Evolutionary conservation across 352 stramenopile genomes (phyloP).

Genomic region (Globisporangium takayamanum): DNA sequence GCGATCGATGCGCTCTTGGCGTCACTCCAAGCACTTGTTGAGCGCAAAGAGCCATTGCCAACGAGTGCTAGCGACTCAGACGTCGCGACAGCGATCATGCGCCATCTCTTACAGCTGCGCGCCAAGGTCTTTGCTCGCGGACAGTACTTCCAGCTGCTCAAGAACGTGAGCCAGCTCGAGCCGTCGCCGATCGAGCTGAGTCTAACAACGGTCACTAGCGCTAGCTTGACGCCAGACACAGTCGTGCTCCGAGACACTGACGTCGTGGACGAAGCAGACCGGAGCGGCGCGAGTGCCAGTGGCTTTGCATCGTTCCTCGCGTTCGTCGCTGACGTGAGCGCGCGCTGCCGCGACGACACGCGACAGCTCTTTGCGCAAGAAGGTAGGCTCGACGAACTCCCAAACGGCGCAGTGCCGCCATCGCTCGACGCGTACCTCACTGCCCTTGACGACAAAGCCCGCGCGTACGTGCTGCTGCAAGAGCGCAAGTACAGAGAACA

Average conservation of each 20-base stretch:
- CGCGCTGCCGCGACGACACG: constrained; percentile 54
- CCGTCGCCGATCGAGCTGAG: constrained; percentile 27
- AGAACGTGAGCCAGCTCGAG: constrained; percentile 44
- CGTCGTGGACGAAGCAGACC: constrained; percentile 37
- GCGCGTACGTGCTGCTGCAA: constrained; percentile 41
- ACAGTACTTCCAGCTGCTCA: constrained; percentile 56
- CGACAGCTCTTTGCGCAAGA: constrained; percentile 46
- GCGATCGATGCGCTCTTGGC: constrained; percentile 58
- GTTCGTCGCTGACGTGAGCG: constrained; percentile 48
- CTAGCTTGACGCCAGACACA: background rate
- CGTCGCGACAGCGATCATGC: constrained; percentile 22
- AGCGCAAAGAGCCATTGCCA: constrained; percentile 10
- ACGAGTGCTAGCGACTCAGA: background rate
- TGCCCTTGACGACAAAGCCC: constrained; percentile 54
- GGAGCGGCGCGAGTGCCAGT: background rate
- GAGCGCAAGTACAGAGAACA: constrained; percentile 52
- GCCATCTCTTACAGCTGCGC: constrained; percentile 44
- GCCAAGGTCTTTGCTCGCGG: constrained; percentile 53
- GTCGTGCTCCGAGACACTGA: constrained; percentile 32
- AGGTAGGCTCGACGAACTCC: constrained; percentile 63
- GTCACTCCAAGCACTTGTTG: constrained; percentile 36
- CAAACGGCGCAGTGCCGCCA: constrained; percentile 44
- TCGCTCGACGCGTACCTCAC: constrained; percentile 72
- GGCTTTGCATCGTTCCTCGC: constrained; percentile 32
- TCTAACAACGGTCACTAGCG: background rate